Evolutionary conservation across 495 filamentous ascomycete genomes (phyloP).

Genomic region (Penicillium paradoxum): DNA sequence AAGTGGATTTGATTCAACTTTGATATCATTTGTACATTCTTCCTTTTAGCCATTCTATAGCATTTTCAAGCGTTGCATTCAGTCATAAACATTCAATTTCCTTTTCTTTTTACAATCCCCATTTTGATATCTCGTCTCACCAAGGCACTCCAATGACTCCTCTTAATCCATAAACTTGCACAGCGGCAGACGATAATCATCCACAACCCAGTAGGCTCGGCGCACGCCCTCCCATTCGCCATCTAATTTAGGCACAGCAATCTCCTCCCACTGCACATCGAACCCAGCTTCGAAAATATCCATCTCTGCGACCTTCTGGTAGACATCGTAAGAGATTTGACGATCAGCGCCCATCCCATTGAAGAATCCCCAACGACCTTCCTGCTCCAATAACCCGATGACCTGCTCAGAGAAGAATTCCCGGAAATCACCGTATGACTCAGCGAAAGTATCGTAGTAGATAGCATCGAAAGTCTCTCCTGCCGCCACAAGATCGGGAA

Average conservation of each 20-base stretch:
- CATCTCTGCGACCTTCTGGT: slow-evolving; percentile 86
- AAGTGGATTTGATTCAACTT: slow-evolving; percentile 82
- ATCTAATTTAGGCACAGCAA: slow-evolving; percentile 60
- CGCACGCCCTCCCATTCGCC: slow-evolving; percentile 82
- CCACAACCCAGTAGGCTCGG: slow-evolving; percentile 81
- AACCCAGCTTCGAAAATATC: slow-evolving; percentile 88
- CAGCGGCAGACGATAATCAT: slow-evolving; percentile 65
- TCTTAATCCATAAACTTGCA: slow-evolving; percentile 57
- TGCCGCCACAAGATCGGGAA: slow-evolving; percentile 63
- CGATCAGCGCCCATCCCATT: slow-evolving; percentile 93
- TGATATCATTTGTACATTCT: slow-evolving; percentile 31
- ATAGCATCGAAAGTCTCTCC: slow-evolving; percentile 80
- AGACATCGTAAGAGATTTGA: slow-evolving; percentile 91
- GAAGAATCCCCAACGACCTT: slow-evolving; percentile 86
- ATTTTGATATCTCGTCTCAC: background rate
- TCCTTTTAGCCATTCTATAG: slow-evolving; percentile 16
- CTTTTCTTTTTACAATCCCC: background rate
- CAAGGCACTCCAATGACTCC: background rate
- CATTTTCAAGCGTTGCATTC: slow-evolving; percentile 23
- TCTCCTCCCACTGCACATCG: slow-evolving; percentile 79
- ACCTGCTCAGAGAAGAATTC: slow-evolving; percentile 87
- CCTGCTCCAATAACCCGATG: slow-evolving; percentile 65
- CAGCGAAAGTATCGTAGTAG: slow-evolving; percentile 97
- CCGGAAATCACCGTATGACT: slow-evolving; percentile 79
- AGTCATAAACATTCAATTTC: slow-evolving; percentile 8